Conservation (phyloP, 2,329 filamentous ascomycete genomes). For the Cordyceps cicadae region DNA sequence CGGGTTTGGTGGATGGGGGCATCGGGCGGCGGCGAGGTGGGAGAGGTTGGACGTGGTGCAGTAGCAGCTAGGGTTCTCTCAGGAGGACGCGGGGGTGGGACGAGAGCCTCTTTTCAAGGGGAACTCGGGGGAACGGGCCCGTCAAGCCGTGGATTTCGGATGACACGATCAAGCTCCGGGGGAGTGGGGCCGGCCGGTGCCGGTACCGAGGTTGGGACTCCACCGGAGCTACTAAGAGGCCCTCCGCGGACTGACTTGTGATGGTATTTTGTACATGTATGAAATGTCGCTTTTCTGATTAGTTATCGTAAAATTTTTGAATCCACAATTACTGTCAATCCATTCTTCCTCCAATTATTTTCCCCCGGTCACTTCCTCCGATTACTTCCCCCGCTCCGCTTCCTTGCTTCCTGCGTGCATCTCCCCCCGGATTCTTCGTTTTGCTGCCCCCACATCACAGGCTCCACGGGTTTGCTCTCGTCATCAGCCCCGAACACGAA, state of each 20-base stretch:
- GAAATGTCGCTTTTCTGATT: too few relatives aligned
- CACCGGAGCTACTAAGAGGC: background rate
- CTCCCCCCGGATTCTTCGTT: background rate
- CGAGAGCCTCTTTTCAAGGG: too few relatives aligned
- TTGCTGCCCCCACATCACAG: background rate
- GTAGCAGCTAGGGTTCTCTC: too few relatives aligned
- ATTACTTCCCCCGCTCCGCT: too few relatives aligned
- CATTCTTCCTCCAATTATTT: background rate
- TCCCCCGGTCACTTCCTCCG: background rate
- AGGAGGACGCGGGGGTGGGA: too few relatives aligned
- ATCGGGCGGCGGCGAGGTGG: slow-evolving; percentile 11
- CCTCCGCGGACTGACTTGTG: background rate
- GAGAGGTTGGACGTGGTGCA: background rate
- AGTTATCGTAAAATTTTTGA: too few relatives aligned
- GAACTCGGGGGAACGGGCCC: background rate
- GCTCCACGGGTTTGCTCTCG: background rate
- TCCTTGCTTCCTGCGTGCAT: fast-evolving
- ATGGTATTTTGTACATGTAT: too few relatives aligned
- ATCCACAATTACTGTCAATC: background rate
- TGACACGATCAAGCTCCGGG: slow-evolving; percentile 9
- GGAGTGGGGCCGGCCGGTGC: slow-evolving; percentile 8
- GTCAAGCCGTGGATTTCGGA: background rate
- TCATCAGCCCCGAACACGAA: background rate
- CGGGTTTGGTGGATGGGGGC: slow-evolving; percentile 30
- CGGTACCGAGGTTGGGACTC: slow-evolving; percentile 7